phyloP scores from a whole-genome alignment of 805 yeast species.

The Sungouiella blattae region DNA sequence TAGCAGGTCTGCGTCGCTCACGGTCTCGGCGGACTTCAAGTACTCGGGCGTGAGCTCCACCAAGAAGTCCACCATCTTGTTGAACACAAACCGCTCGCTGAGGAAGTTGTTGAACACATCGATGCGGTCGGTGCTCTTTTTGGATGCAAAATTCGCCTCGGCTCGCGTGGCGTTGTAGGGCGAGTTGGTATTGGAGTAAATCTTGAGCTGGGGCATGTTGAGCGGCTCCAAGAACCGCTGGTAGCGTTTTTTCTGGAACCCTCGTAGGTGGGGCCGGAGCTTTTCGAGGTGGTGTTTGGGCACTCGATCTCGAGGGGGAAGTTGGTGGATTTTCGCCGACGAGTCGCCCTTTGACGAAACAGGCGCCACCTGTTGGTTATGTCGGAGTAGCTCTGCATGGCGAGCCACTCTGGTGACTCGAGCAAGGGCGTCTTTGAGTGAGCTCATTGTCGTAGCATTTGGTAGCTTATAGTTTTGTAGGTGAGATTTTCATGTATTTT shows the following conservation, averaged over 20 bases:
- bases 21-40: constrained; percentile 18
- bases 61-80: constrained; percentile 30
- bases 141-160: constrained; percentile 22
- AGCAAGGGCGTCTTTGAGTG: constrained; percentile 31
- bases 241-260: constrained; percentile 20
- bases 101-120: constrained; percentile 23
- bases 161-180: constrained; percentile 27
- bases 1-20: constrained; percentile 11
- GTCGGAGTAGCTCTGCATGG: no score
- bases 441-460: no score
- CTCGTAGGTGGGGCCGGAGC: constrained; percentile 11
- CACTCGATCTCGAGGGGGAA: constrained; percentile 3
- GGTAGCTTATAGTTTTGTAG: no score
- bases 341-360: no score
- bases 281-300: constrained; percentile 10
- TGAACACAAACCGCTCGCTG: constrained; percentile 26
- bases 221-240: constrained; percentile 35
- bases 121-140: constrained; percentile 13
- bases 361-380: not conserved
- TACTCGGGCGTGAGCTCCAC: constrained; percentile 29
- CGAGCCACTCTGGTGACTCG: constrained; percentile 32
- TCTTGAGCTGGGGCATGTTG: constrained; percentile 30
- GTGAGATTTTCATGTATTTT: no score
- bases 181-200: constrained; percentile 19
- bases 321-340: no score